These are phyloP conservation scores for Blastomyces silverae DNA, from an alignment of 2,329 filamentous ascomycete species.

Conservation along the genomic window DNA sequence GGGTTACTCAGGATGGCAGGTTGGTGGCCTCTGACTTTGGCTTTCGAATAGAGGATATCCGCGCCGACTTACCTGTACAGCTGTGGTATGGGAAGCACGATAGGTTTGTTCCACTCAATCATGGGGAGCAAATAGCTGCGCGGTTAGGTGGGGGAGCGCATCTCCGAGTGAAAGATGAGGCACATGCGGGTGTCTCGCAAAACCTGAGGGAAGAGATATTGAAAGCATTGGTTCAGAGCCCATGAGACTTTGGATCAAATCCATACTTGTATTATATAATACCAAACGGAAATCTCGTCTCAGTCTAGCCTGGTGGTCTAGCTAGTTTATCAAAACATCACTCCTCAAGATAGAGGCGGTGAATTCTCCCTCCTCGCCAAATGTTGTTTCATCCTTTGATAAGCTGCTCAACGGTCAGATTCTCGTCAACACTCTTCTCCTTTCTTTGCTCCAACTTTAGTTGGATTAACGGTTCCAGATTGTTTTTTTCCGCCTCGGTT, in stretches of 20 bases:
- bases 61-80: constrained; percentile 32
- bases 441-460: not conserved
- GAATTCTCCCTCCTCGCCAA: not conserved
- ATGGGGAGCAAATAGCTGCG: constrained; percentile 30
- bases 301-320: not conserved
- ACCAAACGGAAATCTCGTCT: not conserved
- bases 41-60: constrained; percentile 34
- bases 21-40: constrained; percentile 28
- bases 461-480: not conserved
- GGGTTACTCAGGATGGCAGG: constrained; percentile 29
- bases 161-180: constrained; percentile 32
- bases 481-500: not conserved
- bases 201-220: constrained; percentile 6
- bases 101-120: constrained; percentile 30
- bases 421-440: not conserved
- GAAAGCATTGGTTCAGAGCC: constrained; percentile 2
- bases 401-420: not conserved
- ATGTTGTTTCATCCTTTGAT: not conserved
- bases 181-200: constrained; percentile 23
- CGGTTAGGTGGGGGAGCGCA: constrained; percentile 29
- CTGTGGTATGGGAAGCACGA: constrained; percentile 36
- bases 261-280: not conserved
- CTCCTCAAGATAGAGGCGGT: not conserved
- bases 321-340: not conserved
- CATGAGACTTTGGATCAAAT: not conserved